Base-by-base conservation (phyloP, 345 rosid genomes). In the Cardiospermum halicacabum region DNA sequence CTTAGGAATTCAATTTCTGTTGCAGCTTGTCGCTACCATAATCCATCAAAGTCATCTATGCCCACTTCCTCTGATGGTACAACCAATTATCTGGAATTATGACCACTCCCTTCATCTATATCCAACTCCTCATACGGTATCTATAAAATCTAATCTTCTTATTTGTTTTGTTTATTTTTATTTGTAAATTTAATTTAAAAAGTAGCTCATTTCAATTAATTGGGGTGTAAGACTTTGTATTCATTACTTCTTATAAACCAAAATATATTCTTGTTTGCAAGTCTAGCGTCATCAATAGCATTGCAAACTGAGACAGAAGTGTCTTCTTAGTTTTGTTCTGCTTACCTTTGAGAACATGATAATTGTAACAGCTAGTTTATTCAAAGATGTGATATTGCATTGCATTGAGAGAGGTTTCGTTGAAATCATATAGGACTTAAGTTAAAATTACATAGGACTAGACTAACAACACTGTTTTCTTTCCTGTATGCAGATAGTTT, bases 31-130 rank as follows among this genome's bases (percentile, higher is more conserved):
- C 63, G 92, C 91, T 58, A 87, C 99, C 45, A 87, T 94, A 83
- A 85, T 81, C n/a, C 96, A 91, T 75, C 97, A 94, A 71, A 84
- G 99, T 77, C 99, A 94, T 77, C 80, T 94, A 42, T 89, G 99
- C 43, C 99, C 97, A 31, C 80, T 94, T 21, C 99, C 97, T 77
- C 96, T 94, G 32, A 72, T 85, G 67, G 85, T 84, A 53, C 99
- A 91, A 63, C 96, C 97, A 45, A 81, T 94, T 56, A 87, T 91
- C 58, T 94, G 99, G 99, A 94, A 91, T 72, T 94, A 85, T 21
- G 99, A 91, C 65, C 97, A 91, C 77, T 65, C 80, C 75, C 97
- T 94, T 66, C 89, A 85, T 78, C 86, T 91, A 13, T 91, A 82
- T 77, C 99, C 99, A 49, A 82, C 91, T 76, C 97, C 99, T 56